These are phyloP conservation scores for Butyriboletus loyo DNA, from an alignment of 768 basidiomycete genomes.

Conservation along the genomic window DNA sequence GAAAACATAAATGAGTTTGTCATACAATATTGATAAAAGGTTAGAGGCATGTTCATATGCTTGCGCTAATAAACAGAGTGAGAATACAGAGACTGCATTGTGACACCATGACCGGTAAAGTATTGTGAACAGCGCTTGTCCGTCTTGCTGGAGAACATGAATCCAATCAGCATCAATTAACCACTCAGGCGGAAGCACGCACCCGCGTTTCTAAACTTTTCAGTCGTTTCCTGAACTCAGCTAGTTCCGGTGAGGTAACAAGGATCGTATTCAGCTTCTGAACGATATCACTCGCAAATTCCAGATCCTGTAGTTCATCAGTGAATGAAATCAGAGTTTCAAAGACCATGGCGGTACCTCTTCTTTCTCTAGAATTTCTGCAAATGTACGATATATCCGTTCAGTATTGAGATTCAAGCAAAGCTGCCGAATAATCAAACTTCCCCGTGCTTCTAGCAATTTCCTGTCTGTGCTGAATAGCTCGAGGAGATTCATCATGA, in stretches of 20 bases:
- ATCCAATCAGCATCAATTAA: not conserved
- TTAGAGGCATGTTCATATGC: slow-evolving; percentile 99
- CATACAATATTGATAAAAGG: slow-evolving; percentile 91
- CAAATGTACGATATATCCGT: slow-evolving; percentile 91
- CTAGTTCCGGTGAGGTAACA: slow-evolving; percentile 93
- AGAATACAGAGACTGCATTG: slow-evolving; percentile 95
- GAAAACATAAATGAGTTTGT: not conserved
- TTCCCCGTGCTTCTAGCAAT: slow-evolving; percentile 87
- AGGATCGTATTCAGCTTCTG: slow-evolving; percentile 96
- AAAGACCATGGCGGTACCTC: slow-evolving; percentile 54
- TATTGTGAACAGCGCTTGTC: slow-evolving; percentile 90
- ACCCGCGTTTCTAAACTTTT: slow-evolving; percentile 94
- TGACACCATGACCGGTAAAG: slow-evolving; percentile 99
- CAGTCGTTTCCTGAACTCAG: slow-evolving; percentile 88
- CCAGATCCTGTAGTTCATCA: slow-evolving; percentile 66
- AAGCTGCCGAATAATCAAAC: slow-evolving; percentile 91
- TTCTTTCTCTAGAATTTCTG: slow-evolving; percentile 97
- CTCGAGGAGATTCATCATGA: slow-evolving; percentile 93
- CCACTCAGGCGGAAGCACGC: slow-evolving; percentile 22
- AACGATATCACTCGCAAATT: slow-evolving; percentile 96
- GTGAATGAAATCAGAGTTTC: not conserved
- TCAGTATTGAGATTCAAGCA: slow-evolving; percentile 95
- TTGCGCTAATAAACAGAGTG: slow-evolving; percentile 93
- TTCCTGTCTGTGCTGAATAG: slow-evolving; percentile 93
- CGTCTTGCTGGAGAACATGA: slow-evolving; percentile 66